These are phyloP conservation scores for Babesia bovis DNA, from an alignment of 169 alveolate species.

Conservation along the genomic window DNA sequence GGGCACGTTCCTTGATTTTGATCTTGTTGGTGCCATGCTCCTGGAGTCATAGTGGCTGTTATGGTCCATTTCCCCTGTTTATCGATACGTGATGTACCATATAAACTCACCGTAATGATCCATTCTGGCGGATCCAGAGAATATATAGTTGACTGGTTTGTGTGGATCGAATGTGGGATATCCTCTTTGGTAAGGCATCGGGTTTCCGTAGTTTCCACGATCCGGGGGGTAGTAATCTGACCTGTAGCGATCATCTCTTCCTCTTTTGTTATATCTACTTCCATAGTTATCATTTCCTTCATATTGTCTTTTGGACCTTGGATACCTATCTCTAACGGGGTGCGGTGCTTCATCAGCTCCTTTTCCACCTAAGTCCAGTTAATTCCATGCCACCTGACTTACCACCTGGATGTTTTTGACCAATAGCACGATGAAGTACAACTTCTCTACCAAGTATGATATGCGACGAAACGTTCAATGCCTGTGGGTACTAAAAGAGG, in stretches of 20 bases:
- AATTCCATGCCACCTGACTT: background rate
- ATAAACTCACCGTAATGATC: constrained; percentile 32
- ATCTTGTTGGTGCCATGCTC: background rate
- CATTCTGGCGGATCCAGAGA: constrained; percentile 47
- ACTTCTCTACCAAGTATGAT: constrained; percentile 75
- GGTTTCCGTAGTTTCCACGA: constrained; percentile 18
- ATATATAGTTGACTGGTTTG: constrained; percentile 64
- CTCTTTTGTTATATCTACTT: constrained; percentile 20
- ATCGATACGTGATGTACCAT: background rate
- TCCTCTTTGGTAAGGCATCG: constrained; percentile 3
- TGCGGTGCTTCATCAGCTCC: too few species aligned
- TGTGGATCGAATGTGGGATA: constrained; percentile 58
- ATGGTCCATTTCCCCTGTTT: background rate
- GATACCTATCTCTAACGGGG: constrained; percentile 7
- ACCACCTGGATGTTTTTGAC: constrained; percentile 53
- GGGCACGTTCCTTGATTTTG: constrained; percentile 35
- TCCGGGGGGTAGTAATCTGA: constrained; percentile 3
- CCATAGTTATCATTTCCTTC: background rate
- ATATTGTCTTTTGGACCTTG: constrained; percentile 16
- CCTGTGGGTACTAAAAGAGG: constrained; percentile 21
- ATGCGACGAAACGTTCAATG: constrained; percentile 62
- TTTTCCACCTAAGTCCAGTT: too few species aligned
- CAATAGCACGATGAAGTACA: constrained; percentile 74
- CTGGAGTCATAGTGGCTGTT: constrained; percentile 11
- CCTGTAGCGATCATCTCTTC: constrained; percentile 36